Base-by-base conservation (phyloP, 805 yeast genomes). In the Priceomyces haplophilus region DNA sequence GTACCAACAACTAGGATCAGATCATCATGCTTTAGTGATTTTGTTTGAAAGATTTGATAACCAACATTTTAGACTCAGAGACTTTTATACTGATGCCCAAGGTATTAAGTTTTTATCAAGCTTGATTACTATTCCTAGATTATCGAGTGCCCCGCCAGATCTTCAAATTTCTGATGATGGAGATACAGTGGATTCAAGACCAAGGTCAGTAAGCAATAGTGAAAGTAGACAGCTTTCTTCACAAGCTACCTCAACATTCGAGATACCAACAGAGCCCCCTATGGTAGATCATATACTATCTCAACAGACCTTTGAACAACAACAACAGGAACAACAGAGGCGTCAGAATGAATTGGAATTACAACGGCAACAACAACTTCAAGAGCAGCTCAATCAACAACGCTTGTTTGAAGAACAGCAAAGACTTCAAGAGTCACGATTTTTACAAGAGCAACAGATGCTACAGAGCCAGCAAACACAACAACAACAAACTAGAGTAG, bases 21-120 rank as follows among this genome's bases (percentile, higher is more conserved):
- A 78, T 16, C 96, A 84, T 4, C 96, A 84, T 4, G 91, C 88
- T 1, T 69, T 91, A 27, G 78, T 76, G 50, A 91, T 93, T 3
- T 72, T 91, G 48, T 72, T 81, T 49, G 81, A 81, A 30, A 73
- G 91, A 40, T 91, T 83, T 56, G 74, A 75, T 50, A 72, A 83
- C 15, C 95, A 88, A 60, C 85, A 81, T 52, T 85, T 80, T 56
- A 68, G 76, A 41, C 66, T 91, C 40, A 80, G 81, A 56, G 91
- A 87, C 53, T 88, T 91, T 53, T 91, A 87, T 65, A 86, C 91
- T 19, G 97, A 90, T 54, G 88, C 96, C 59, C 84, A 91, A 5
- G 79, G 91, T 0, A 79, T 91, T 47, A 84, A 85, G 59, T 88
- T 83, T 54, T 73, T 90, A 55, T 80, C 95, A 2, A 78, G 90